Evolutionary conservation across 2,329 filamentous ascomycete genomes (phyloP), one percentile per base, ranked within the genome.

Genomic region (Sporothrix mexicana): DNA sequence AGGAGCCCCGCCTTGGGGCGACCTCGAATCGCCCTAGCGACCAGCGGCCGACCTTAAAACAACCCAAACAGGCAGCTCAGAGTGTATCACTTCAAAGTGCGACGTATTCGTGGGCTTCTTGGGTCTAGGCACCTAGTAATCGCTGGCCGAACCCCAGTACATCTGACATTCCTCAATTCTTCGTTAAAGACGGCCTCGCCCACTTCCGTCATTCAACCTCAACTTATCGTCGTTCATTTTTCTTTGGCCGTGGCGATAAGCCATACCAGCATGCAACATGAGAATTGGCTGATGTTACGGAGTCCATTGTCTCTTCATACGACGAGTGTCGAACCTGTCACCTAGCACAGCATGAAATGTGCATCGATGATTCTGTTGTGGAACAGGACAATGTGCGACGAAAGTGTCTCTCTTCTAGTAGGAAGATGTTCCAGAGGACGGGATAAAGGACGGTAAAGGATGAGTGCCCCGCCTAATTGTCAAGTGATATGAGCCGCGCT

Each of bases 51-150:
- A 12, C 23, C 30, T 36, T 4, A 36, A 67, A 67, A 1, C 43
- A 10, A 12, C 62, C 64, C 45, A 67, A 67, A 67, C 45, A 67
- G 64, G 64, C 64, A 67, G 64, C 47, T 67, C 43, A 6, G 8
- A 23, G 57, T 61, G 10, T 41, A 51, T 23, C 4, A 57, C 12
- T 6, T 6, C 12, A 53, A 2, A 53, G 30, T 2, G 30, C 30
- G 30, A 36, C 2, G 3, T 36, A 53, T 9, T n/a, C 23, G 20
- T 55, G 51, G 51, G 23, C 20, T 36, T 36, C 2, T 36, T 15
- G 53, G 23, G 20, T 25, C 23, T 9, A 64, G 36, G 36, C 36
- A 64, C 2, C 25, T 13, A 59, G 36, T 25, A 36, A 59, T 36
- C 12, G 55, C 55, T 2, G 55, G 25, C 15, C 12, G 25, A 17